A percentile compares a stretch with the other conserved stretches of the same genome.
These are phyloP conservation scores for Ogataea ramenticola DNA, from an alignment of 805 yeast species.

Conservation along the genomic window DNA sequence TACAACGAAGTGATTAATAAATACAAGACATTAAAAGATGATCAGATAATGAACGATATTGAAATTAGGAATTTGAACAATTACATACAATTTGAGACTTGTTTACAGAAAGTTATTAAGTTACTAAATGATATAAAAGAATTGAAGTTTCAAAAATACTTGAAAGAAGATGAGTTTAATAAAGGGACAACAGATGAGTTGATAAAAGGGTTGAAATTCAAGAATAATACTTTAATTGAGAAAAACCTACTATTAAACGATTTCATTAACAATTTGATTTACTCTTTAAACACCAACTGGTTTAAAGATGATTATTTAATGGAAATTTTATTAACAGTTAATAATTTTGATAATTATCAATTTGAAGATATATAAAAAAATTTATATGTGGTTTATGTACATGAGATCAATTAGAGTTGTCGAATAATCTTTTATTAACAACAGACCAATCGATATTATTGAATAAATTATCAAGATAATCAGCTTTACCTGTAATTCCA, in stretches of 20 bases:
- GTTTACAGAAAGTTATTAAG: neutral
- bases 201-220: neutral
- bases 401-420: neutral
- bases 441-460: conserved; percentile 81
- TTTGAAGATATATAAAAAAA: conserved; percentile 6
- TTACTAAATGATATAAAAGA: conserved; percentile 3
- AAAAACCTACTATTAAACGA: conserved; percentile 19
- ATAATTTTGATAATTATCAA: conserved; percentile 22
- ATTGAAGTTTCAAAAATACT: conserved; percentile 7
- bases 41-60: neutral
- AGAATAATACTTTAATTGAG: conserved; percentile 3
- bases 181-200: conserved; percentile 6
- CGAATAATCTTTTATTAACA: conserved; percentile 37
- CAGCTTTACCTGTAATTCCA: conserved; percentile 68
- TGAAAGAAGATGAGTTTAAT: conserved; percentile 8
- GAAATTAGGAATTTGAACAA: neutral
- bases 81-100: neutral
- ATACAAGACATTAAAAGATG: neutral
- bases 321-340: conserved; percentile 23
- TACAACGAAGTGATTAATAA: neutral
- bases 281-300: conserved; percentile 26
- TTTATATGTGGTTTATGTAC: neutral
- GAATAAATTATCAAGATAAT: conserved; percentile 72
- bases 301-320: conserved; percentile 20
- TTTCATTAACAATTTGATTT: conserved; percentile 25